Conservation (phyloP, 768 basidiomycete genomes). For the Macrolepiota fuliginosa region DNA sequence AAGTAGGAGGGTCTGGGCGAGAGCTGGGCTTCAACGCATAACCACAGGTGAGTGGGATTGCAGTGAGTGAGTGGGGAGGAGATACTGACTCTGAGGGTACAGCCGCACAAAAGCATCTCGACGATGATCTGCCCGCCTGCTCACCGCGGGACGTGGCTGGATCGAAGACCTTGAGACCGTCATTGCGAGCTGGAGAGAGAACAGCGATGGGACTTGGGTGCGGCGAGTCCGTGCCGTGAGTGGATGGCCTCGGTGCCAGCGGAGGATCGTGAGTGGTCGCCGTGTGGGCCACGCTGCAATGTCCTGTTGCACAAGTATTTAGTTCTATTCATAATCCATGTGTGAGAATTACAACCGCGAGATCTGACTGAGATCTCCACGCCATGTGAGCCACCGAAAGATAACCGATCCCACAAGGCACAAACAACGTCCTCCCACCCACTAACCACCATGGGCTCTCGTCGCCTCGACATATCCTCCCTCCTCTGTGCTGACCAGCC, state of each 20-base stretch:
- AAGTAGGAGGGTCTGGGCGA: background rate
- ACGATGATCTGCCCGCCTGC: constrained; percentile 72
- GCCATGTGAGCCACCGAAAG: constrained; percentile 4
- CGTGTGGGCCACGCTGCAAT: constrained; percentile 79
- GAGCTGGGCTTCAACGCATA: constrained; percentile 46
- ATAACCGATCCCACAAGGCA: constrained; percentile 14
- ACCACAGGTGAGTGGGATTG: constrained; percentile 52
- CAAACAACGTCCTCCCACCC: constrained; percentile 19
- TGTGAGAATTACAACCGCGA: background rate
- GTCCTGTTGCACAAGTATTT: constrained; percentile 76
- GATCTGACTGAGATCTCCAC: background rate
- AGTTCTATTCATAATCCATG: constrained; percentile 4
- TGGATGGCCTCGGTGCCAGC: background rate
- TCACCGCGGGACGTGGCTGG: constrained; percentile 56
- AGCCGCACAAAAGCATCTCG: constrained; percentile 90
- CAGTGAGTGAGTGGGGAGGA: constrained; percentile 13
- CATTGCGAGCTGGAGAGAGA: constrained; percentile 72
- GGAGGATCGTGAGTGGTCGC: constrained; percentile 61
- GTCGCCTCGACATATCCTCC: constrained; percentile 74
- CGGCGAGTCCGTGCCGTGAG: constrained; percentile 48
- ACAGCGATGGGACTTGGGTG: constrained; percentile 86
- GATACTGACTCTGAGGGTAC: constrained; percentile 6
- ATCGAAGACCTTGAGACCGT: constrained; percentile 91
- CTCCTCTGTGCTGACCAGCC: constrained; percentile 54
- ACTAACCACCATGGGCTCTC: constrained; percentile 47